Percentiles rank a stretch among this genome's conserved stretches.
Evolutionary conservation across 1,139 yeast genomes (phyloP).

Genomic region (Tardiomyces digboiensis): DNA sequence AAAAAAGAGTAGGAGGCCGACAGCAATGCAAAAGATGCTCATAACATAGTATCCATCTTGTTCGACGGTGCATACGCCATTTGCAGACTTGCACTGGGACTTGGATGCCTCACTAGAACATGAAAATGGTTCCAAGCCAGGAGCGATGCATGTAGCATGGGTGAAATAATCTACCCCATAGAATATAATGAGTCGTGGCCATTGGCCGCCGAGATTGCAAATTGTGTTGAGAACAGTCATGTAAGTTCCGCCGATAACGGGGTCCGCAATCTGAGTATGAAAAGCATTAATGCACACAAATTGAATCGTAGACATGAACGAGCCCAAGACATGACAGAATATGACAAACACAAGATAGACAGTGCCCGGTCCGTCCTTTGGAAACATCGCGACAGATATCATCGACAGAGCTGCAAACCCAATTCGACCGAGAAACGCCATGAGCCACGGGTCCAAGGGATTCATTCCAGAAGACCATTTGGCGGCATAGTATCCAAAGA

Average conservation of each 20-base stretch:
- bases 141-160: constrained; percentile 43
- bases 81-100: constrained; percentile 39
- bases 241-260: constrained; percentile 93
- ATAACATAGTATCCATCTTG: constrained; percentile 84
- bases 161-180: constrained; percentile 76
- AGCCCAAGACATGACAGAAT: constrained; percentile 71
- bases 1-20: constrained; percentile 61
- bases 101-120: constrained; percentile 36
- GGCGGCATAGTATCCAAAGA: constrained; percentile 94
- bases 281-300: constrained; percentile 93
- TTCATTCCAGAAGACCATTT: constrained; percentile 77
- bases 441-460: constrained; percentile 80
- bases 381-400: constrained; percentile 63
- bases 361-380: constrained; percentile 36
- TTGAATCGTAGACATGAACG: constrained; percentile 92
- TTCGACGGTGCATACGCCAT: constrained; percentile 46
- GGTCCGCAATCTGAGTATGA: constrained; percentile 94
- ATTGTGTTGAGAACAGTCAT: constrained; percentile 94
- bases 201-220: constrained; percentile 92
- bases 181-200: constrained; percentile 83
- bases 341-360: constrained; percentile 62
- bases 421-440: constrained; percentile 81
- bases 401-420: constrained; percentile 71
- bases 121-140: constrained; percentile 26
- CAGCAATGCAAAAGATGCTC: constrained; percentile 54